phyloP scores from a whole-genome alignment of 2,329 filamentous ascomycete genomes.

The Fusarium humuli region DNA sequence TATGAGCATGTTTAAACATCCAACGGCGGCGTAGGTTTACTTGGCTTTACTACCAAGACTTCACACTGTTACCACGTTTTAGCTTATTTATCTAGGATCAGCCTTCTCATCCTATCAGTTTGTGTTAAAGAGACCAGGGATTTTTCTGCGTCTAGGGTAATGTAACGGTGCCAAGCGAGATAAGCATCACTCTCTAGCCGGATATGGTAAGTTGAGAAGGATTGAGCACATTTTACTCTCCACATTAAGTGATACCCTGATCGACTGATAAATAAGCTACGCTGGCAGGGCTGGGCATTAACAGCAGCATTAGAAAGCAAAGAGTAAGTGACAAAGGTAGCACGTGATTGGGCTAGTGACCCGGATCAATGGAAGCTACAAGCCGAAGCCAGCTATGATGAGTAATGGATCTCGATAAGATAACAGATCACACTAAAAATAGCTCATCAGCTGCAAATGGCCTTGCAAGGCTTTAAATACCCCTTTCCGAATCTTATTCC shows the following conservation, averaged over 20 bases:
- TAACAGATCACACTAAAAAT: background rate
- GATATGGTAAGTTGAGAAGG: background rate
- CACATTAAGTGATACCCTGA: background rate
- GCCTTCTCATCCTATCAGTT: background rate
- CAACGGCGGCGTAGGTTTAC: too few species aligned
- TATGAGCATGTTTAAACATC: background rate
- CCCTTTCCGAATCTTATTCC: background rate
- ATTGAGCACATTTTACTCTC: background rate
- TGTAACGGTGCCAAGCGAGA: background rate
- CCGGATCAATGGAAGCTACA: too few species aligned
- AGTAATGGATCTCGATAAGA: too few species aligned
- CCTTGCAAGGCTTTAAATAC: background rate
- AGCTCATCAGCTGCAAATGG: background rate
- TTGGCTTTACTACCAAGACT: background rate
- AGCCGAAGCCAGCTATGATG: too few species aligned
- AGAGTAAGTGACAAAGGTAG: background rate
- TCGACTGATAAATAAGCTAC: background rate
- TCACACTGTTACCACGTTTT: background rate
- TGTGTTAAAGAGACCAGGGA: fast-evolving
- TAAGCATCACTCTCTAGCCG: background rate
- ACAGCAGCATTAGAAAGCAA: too few species aligned
- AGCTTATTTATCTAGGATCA: background rate
- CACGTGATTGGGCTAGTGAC: background rate
- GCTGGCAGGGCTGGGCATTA: too few species aligned
- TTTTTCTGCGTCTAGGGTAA: background rate